Evolutionary conservation across 495 filamentous ascomycete species (phyloP), one percentile per base, ranked within the genome.

Genomic region (Xylaria sp.): DNA sequence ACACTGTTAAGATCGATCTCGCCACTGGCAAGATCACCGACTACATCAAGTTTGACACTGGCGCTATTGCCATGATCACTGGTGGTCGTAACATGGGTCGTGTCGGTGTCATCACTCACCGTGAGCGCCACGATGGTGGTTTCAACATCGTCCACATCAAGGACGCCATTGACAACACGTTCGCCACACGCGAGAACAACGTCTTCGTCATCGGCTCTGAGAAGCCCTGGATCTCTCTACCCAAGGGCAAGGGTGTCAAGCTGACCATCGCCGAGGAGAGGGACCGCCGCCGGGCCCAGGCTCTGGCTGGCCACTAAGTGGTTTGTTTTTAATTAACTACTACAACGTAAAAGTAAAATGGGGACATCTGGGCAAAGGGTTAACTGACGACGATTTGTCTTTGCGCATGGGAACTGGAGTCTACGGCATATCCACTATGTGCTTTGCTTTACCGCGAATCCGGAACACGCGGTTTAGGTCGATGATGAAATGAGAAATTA

Each of bases 221-320:
- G 78, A 98, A 98, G 92, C 94, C 96, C 74, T 99, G 96, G 97
- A 89, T 99, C 81, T 97, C 93, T 80, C 90, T 98, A 76, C 97
- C 96, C 82, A 98, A 98, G 93, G 96, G 96, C 88, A 97, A 97
- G 90, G 97, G 96, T 90, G 96, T 99, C 88, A 98, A 99, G 92
- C 92, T 98, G 80, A 90, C 92, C 80, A 98, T 98, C 82, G 93
- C 95, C 73, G 95, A 98, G 89, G 95, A 97, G 93, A 90, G 95
- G 85, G 95, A 98, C 87, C 93, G 94, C 82, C 90, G 93, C 80
- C 93, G 96, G 80, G 94, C 95, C 69, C 83, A 89, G 74, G 85
- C 91, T 74, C 82, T 93, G 79, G 90, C 93, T 76, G 83, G 85
- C 77, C 88, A 86, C 80, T 86, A 83, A 84, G 73, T 61, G 58